Conservation (phyloP, 306 rosid species). For the barrel medic (Medicago truncatula) region MtrunA17r5.0-ANR NC_053042.1:5570001-5570500, state of each 20-base stretch:
- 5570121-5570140: constrained; percentile 89
- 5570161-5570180: constrained; percentile 83
- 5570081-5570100: constrained; percentile 80
- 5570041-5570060: constrained; percentile 89
- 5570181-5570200: constrained; percentile 80
- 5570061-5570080: constrained; percentile 86
- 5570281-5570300: constrained; percentile 92
- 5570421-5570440: constrained; percentile 76
- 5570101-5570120: constrained; percentile 73
- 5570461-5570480: constrained; percentile 98
- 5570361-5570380: constrained; percentile 64
- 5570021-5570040: constrained; percentile 86
- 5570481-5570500: constrained; percentile 59
- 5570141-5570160: constrained; percentile 90
- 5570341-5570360: constrained; percentile 85
- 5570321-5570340: constrained; percentile 62
- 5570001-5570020: constrained; percentile 51
- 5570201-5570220: constrained; percentile 88
- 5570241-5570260: constrained; percentile 90
- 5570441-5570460: constrained; percentile 83
- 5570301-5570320: constrained; percentile 84
- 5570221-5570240: constrained; percentile 96
- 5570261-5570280: constrained; percentile 68
- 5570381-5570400: constrained; percentile 86
- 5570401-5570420: constrained; percentile 95